These are phyloP conservation scores for Tanacetum coccineum DNA, from an alignment of 129 eudicot genomes.

Conservation along the genomic window DNA sequence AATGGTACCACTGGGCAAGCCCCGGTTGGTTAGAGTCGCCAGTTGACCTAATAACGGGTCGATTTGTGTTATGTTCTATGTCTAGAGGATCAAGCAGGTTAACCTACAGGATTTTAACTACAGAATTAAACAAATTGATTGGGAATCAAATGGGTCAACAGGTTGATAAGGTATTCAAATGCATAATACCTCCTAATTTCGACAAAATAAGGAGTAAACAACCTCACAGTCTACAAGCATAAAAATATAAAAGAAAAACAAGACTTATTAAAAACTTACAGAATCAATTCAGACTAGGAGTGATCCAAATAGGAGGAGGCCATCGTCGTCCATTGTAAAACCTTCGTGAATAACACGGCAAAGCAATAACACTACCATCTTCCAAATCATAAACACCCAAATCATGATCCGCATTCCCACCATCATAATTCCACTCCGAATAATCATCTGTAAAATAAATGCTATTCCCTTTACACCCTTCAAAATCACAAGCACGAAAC, in stretches of 20 bases:
- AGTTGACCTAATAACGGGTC: too few relatives aligned
- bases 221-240: neutral
- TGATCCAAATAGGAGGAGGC: constrained; percentile 78
- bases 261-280: constrained; percentile 24
- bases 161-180: too few relatives aligned
- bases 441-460: constrained; percentile 81
- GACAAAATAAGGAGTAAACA: neutral
- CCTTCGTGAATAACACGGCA: constrained; percentile 56
- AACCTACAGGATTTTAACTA: too few relatives aligned
- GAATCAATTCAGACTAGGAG: constrained; percentile 56
- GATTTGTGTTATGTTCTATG: too few relatives aligned
- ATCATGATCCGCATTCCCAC: constrained; percentile 63
- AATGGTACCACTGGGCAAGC: too few relatives aligned
- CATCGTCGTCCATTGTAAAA: constrained; percentile 42
- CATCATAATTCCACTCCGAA: constrained; percentile 60
- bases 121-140: too few relatives aligned
- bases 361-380: constrained; percentile 57
- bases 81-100: too few relatives aligned
- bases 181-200: too few relatives aligned
- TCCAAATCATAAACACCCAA: constrained; percentile 65
- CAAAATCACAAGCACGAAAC: constrained; percentile 46
- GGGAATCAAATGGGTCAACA: too few relatives aligned
- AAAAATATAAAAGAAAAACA: neutral
- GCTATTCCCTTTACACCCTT: constrained; percentile 58
- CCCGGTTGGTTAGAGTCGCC: too few relatives aligned